Evolutionary conservation across 495 filamentous ascomycete genomes (phyloP), one percentile per base, ranked within the genome.

Genomic region (Filosporella fistucella): DNA sequence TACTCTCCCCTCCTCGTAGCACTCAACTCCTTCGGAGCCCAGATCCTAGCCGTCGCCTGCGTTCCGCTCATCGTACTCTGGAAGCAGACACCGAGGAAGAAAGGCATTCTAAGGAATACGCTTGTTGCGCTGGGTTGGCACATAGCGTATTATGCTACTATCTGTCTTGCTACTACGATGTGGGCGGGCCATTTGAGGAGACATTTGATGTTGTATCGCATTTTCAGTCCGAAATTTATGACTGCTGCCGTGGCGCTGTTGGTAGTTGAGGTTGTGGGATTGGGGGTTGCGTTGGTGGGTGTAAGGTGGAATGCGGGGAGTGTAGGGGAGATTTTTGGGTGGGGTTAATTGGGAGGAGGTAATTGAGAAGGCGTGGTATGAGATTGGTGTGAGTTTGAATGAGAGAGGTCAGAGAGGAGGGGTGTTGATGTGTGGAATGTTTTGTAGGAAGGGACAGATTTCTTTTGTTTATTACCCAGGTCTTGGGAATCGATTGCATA

Each of bases 191-290:
- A 86, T 57, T 68, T 99, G 42, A 70, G 94, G 29, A 75, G 93
- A 40, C 93, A 99, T 68, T 71, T 98, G 37, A 98, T 98, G 94
- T 72, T 98, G 24, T 96, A 91, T 66, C 80, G 94, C n/a, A 89
- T 98, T 42, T 98, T 98, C 56, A 82, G 71, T 63, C 93, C 93
- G 25, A 63, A 89, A 28, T 97, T 89, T 64, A 88, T 97, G 88
- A 77, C 86, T 53, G 89, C 86, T 2, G 86, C 85, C 0, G 69
- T 71, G 1, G 80, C 84, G 28, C 53, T 96, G 42, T 55, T 89
- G 16, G 75, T 89, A 12, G 82, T 93, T 11, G 93, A 97, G 55
- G 45, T 93, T 1, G 74, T 95, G 17, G 74, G 78, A 2, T 72
- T 88, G 12, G 23, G 82, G 16, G 73, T 95, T 14, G 77, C 77